Conservation (phyloP, 2,329 filamentous ascomycete genomes). For the Penicillium psychrosexuale region DNA sequence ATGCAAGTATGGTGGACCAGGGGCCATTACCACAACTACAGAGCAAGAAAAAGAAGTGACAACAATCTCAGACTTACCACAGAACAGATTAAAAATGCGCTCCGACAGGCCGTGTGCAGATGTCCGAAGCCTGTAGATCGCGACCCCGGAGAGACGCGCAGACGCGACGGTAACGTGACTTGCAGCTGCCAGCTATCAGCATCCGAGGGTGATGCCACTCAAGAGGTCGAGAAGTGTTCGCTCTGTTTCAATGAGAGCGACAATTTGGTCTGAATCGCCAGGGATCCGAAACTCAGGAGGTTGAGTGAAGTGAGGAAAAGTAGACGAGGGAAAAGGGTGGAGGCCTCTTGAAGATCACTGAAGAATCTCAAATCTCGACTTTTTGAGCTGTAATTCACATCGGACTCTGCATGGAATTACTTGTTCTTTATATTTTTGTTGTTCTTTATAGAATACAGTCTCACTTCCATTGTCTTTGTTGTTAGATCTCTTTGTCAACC, state of each 20-base stretch:
- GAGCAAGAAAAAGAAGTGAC: background rate
- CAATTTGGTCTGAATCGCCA: background rate
- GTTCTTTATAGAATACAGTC: background rate
- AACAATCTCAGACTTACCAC: background rate
- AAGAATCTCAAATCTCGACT: slow-evolving; percentile 8
- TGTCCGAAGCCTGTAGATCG: slow-evolving; percentile 12
- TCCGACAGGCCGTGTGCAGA: background rate
- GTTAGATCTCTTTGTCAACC: slow-evolving; percentile 2
- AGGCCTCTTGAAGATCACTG: slow-evolving; percentile 8
- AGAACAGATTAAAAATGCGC: background rate
- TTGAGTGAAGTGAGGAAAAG: slow-evolving; percentile 8
- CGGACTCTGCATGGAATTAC: background rate
- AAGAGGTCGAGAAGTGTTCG: too few species aligned
- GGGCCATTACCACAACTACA: background rate
- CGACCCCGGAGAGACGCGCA: slow-evolving; percentile 23
- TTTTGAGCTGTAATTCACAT: background rate
- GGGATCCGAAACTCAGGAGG: background rate
- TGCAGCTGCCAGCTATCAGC: background rate
- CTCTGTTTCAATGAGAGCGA: background rate
- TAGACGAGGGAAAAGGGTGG: slow-evolving; percentile 5
- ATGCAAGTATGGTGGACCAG: background rate
- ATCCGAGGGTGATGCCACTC: background rate
- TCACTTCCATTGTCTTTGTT: slow-evolving; percentile 7
- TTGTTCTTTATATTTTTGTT: slow-evolving; percentile 2
- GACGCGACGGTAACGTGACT: slow-evolving; percentile 27